Conservation (phyloP, 495 filamentous ascomycete species). For the Staphylotrichum longicolle region DNA sequence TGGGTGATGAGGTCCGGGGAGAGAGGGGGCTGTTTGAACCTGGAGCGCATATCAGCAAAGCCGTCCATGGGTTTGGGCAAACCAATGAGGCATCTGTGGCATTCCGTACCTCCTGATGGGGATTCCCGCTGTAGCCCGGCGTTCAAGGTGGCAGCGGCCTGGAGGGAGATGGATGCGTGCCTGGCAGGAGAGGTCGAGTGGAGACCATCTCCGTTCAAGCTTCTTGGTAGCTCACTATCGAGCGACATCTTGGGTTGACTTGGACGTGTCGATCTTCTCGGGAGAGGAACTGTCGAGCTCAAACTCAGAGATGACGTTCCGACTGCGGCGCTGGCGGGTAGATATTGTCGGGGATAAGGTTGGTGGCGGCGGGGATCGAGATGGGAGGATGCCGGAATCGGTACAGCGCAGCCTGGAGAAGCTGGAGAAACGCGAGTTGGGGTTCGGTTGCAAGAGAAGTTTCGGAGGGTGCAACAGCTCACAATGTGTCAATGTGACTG, state of each 20-base stretch:
- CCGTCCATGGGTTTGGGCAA: background rate
- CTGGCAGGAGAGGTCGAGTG: constrained; percentile 53
- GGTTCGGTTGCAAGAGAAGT: background rate
- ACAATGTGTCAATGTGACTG: background rate
- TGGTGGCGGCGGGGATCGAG: background rate
- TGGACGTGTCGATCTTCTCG: constrained; percentile 15
- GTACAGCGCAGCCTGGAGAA: background rate
- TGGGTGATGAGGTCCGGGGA: constrained; percentile 55
- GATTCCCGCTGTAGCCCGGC: constrained; percentile 65
- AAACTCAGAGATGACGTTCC: too few species aligned
- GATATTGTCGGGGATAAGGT: background rate
- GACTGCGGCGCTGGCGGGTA: background rate
- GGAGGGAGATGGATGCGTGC: constrained; percentile 61
- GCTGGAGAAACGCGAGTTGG: background rate
- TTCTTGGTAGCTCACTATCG: constrained; percentile 44
- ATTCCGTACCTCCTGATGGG: constrained; percentile 50
- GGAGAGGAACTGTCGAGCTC: background rate
- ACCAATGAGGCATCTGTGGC: background rate
- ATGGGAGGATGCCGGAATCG: background rate
- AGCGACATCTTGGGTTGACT: constrained; percentile 38
- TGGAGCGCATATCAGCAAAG: constrained; percentile 28
- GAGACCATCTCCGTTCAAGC: constrained; percentile 35
- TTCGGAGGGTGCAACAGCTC: background rate
- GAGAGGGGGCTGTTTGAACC: constrained; percentile 53
- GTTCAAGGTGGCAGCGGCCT: constrained; percentile 67